These are phyloP conservation scores for Cytospora mali DNA, from an alignment of 2,329 filamentous ascomycete genomes.

Conservation along the genomic window DNA sequence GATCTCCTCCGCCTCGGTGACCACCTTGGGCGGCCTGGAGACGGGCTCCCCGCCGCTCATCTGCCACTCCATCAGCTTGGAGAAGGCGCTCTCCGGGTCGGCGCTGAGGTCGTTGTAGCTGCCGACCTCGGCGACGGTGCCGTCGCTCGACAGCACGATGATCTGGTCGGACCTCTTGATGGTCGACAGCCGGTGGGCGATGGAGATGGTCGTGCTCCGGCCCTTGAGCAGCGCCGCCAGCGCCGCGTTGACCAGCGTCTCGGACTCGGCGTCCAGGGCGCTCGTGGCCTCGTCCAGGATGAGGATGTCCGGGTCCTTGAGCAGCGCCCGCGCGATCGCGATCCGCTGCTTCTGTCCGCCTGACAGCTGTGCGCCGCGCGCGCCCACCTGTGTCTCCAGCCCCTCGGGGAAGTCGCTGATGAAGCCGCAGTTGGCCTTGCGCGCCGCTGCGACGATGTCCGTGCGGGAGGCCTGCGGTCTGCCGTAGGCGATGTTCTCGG, in stretches of 20 bases:
- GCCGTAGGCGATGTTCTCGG: constrained; percentile 91
- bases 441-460: constrained; percentile 84
- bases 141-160: constrained; percentile 85
- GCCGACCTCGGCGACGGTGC: constrained; percentile 87
- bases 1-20: constrained; percentile 56
- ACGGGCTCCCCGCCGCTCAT: constrained; percentile 78
- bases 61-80: constrained; percentile 98
- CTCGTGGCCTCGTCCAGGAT: constrained; percentile 97
- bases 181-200: constrained; percentile 92
- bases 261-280: constrained; percentile 92
- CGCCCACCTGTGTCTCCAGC: constrained; percentile 89
- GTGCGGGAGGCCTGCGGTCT: constrained; percentile 74
- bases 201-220: constrained; percentile 95
- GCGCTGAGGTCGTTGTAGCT: constrained; percentile 76
- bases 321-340: constrained; percentile 89
- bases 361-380: constrained; percentile 88
- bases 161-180: constrained; percentile 96
- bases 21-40: constrained; percentile 42
- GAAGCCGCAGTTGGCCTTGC: constrained; percentile 93
- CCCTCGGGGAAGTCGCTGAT: constrained; percentile 96
- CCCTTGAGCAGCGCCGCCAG: constrained; percentile 78
- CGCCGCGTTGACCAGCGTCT: constrained; percentile 93
- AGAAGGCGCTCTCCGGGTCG: constrained; percentile 80
- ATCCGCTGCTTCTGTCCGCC: constrained; percentile 98
- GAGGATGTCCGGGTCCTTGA: constrained; percentile 95